Base-by-base conservation (phyloP, 2,329 filamentous ascomycete species). In the Penicillium sp. region DNA sequence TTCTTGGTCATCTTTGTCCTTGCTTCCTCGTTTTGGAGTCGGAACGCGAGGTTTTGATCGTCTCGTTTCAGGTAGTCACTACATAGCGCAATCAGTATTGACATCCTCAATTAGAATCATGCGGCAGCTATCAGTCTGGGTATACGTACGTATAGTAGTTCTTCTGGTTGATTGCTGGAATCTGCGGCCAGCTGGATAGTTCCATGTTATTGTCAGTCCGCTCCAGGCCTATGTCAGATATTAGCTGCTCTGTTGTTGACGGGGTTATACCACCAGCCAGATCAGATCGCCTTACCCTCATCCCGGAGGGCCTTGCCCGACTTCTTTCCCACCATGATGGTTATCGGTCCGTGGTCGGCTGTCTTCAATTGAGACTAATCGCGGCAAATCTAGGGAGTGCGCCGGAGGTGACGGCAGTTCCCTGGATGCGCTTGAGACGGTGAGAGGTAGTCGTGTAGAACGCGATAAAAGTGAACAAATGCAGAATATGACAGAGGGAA, bases 191-290 rank as follows among this genome's bases (percentile, higher is more conserved):
- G 74, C 84, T 95, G 47, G 92, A 90, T 71, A 94, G 85, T 72
- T 92, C 94, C 88, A 99, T 93, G 78, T 93, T 92, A 84, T 99
- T 99, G 81, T 99, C 94, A 59, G 94, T 97, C 72, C 93, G 86
- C 79, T 96, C 91, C 63, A 99, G 86, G 64, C 94, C 93, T 97
- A 72, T 40, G 23, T 48, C 34, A 49, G 19, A 21, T 36, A 13
- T 55, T 41, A 55, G 45, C n/a, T 41, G 8, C 31, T 50, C 34
- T 49, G 58, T 65, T 55, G 63, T 60, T 29, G 25, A 31, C 10
- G 8, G 2, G 2, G 16, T 7, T 34, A 38, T 21, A 36, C 36
- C 19, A 21, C 7, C 8, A 29, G 7, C 48, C 6, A 23, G 13
- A 7, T 9, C 31, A 4, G 29, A 36, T 29, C 25, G 45, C 68